Evolutionary conservation across 192 early-diverging fungal species (phyloP).

Genomic region (Allomyces javanicus): DNA sequence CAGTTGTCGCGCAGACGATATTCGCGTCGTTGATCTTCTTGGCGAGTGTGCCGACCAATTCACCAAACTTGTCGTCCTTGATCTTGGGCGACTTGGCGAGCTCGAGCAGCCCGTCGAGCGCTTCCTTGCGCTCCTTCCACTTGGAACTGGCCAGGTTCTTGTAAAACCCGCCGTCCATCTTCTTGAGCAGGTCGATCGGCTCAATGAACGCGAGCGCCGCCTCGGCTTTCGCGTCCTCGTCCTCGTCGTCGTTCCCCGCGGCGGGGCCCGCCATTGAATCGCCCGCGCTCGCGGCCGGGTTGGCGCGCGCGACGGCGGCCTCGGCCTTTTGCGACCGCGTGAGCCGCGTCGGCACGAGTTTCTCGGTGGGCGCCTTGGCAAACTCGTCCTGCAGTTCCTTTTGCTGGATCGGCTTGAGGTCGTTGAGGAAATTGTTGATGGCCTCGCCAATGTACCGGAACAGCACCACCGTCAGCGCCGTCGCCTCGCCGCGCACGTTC

Average conservation of each 20-base stretch:
- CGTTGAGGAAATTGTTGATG: conserved; percentile 50
- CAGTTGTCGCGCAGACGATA: conserved; percentile 56
- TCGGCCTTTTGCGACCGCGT: conserved; percentile 60
- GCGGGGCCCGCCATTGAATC: conserved; percentile 1
- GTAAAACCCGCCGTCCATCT: conserved; percentile 67
- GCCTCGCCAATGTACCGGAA: conserved; percentile 84
- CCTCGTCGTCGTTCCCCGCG: conserved; percentile 18
- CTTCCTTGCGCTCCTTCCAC: conserved; percentile 96
- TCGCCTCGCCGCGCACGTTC: conserved; percentile 69
- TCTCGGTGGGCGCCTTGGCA: conserved; percentile 36
- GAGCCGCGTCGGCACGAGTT: conserved; percentile 43
- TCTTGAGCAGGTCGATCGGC: conserved; percentile 73
- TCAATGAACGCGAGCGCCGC: conserved; percentile 68
- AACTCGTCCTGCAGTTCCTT: conserved; percentile 84
- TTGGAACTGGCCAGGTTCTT: conserved; percentile 43
- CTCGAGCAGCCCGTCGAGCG: conserved; percentile 49
- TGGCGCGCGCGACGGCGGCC: conserved; percentile 19
- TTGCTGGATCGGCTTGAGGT: conserved; percentile 83
- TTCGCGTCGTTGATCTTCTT: conserved; percentile 80
- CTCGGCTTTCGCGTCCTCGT: conserved; percentile 31
- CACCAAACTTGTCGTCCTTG: conserved; percentile 52
- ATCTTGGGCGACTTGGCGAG: conserved; percentile 54
- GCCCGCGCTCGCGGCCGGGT: not conserved
- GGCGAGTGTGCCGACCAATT: conserved; percentile 58
- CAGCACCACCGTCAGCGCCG: conserved; percentile 58